Evolutionary conservation across 331 rosid genomes (phyloP).

Genomic region (Phaseolus coccineus): DNA sequence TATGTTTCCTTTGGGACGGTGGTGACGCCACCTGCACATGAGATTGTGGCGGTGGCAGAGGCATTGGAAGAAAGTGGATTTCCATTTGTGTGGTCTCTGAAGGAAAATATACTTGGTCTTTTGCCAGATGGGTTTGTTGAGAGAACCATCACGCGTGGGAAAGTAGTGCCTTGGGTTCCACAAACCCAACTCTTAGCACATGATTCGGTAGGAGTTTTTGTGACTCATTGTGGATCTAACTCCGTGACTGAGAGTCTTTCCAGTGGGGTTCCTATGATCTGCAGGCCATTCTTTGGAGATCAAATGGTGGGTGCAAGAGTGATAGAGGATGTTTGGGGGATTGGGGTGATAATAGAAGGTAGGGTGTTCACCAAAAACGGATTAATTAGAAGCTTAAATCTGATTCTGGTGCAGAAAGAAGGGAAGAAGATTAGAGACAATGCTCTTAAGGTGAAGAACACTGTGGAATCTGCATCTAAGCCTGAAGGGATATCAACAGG

Average conservation of each 20-base stretch:
- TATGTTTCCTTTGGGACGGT: conserved; percentile 52
- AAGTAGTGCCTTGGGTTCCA: background rate
- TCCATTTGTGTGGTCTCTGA: conserved; percentile 57
- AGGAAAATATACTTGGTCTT: background rate
- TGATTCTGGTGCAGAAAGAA: conserved; percentile 25
- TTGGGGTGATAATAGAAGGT: conserved; percentile 46
- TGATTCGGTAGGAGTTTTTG: background rate
- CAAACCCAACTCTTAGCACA: background rate
- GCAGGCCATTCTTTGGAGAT: conserved; percentile 6
- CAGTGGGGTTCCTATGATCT: conserved; percentile 7
- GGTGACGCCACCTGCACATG: conserved; percentile 31
- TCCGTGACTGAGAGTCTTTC: background rate
- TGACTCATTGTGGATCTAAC: conserved; percentile 16
- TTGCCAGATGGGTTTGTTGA: conserved; percentile 49
- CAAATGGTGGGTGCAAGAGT: conserved; percentile 34
- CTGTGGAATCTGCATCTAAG: conserved; percentile 37
- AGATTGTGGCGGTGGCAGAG: conserved; percentile 45
- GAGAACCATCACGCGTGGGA: conserved; percentile 39
- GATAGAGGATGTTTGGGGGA: conserved; percentile 48
- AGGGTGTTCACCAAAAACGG: conserved; percentile 43
- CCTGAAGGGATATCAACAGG: conserved; percentile 33
- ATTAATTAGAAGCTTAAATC: conserved; percentile 31
- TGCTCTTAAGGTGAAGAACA: conserved; percentile 27
- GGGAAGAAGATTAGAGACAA: conserved; percentile 48
- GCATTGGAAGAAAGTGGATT: conserved; percentile 16